Evolutionary conservation across 2,329 filamentous ascomycete genomes (phyloP).

Genomic region (Penicillium brasilianum): DNA sequence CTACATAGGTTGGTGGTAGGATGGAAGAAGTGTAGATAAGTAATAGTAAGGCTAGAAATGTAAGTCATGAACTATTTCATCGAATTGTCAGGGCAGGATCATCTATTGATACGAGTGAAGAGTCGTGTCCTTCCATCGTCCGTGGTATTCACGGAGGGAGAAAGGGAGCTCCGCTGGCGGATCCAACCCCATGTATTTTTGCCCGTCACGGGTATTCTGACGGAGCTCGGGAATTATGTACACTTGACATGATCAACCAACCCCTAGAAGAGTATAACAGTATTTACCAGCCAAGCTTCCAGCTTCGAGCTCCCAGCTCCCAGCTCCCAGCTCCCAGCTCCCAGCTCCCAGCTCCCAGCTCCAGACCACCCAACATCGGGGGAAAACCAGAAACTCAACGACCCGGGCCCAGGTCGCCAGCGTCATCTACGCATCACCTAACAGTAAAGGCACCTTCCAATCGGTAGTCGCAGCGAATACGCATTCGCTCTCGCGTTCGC

Average conservation of each 20-base stretch:
- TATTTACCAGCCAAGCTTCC: neutral
- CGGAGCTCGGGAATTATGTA: neutral
- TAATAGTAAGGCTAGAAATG: neutral
- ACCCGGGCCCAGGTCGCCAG: neutral
- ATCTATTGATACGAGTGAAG: neutral
- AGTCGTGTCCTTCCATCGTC: too few relatives aligned
- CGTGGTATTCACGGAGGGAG: neutral
- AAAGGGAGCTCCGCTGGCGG: too few relatives aligned
- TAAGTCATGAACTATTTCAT: neutral
- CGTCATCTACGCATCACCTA: neutral
- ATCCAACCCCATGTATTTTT: neutral
- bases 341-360: too few relatives aligned
- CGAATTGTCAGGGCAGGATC: too few relatives aligned
- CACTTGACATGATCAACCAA: too few relatives aligned
- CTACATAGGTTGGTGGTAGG: too few relatives aligned
- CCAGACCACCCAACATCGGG: neutral
- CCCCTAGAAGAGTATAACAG: too few relatives aligned
- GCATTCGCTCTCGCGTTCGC: constrained; percentile 15
- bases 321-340: neutral
- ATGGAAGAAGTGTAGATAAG: neutral
- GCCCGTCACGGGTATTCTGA: neutral
- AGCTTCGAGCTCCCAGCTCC: neutral
- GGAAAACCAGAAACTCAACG: neutral
- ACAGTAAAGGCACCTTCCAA: neutral
- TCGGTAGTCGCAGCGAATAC: neutral